Base-by-base conservation (phyloP, 352 stramenopile species). In the Phytophthora hybrid region DNA sequence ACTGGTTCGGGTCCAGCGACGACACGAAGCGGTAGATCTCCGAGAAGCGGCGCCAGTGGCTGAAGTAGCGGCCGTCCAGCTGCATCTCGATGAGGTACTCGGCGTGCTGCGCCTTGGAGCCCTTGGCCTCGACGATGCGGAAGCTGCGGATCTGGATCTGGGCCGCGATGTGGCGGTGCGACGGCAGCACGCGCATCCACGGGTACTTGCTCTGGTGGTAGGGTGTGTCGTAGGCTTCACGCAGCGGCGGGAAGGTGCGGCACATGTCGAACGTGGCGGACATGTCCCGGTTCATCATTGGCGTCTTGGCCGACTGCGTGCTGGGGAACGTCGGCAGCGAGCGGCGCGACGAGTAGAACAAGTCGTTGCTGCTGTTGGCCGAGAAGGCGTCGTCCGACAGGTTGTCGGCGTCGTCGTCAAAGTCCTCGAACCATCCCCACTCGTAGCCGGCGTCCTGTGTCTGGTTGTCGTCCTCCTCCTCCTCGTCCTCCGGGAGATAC, bases 371-470 rank as follows among this genome's bases (percentile, higher is more conserved):
- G 26, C 37, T 44, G 37, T 44, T 59, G 10, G 44, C 32, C 9
- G 47, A 44, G n/a, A 68, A 55, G 10, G 66, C 69, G 57, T 65
- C 66, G 44, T 75, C 71, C 54, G 54, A 79, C 4, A 63, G 52
- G 49, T 72, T 58, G 44, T 88, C 83, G 4, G 75, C 75, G 59
- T 86, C 75, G 39, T 95, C 79, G 44, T 94, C 87, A 75, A 94
- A 93, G 73, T 95, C 84, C 71, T 95, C 83, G 54, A 95, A 95
- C 88, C 88, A 94, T 34, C 88, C 88, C 89, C 89, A 95, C 51
- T 89, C 89, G 53, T 85, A 90, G 58, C 76, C 61, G 16, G 68
- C n/a, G n/a, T n/a, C 66, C 9, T 75, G 63, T 1, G 66, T 74
- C 37, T 77, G 54, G 41, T 60, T 74, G 31, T 80, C 52, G 0